Base-by-base conservation (phyloP, 169 alveolate species). In the Plasmodium vinckei region DNA sequence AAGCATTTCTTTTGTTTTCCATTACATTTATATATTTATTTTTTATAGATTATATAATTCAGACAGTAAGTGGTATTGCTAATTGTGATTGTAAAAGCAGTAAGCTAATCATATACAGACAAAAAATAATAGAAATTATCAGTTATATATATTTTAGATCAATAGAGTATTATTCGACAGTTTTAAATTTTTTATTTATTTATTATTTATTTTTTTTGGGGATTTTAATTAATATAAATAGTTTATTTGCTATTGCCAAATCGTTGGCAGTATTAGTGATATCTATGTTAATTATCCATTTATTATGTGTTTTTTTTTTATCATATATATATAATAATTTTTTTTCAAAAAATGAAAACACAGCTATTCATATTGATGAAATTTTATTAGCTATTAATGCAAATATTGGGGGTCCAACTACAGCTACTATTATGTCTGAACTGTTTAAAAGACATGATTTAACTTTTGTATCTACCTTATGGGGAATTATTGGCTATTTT, bases 341-440 rank as follows among this genome's bases (percentile, higher is more conserved):
- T 3, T 9, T 25, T 17, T 27, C 65, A 10, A 64, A 64, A 53
- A 46, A 19, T 42, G 23, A 47, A 27, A 27, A 39, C 59, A 15
- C 63, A 59, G 19, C 33, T 42, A 46, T 77, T 49, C 71, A 49
- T 64, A 44, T 77, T n/a, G 77, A 77, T 54, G 88, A 57, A 51
- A 47, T 77, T 5, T 63, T 77, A 68, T 44, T 64, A 63, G 88
- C 88, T 46, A 64, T 77, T 42, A 77, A 77, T 65, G 87, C 87
- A 73, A 73, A 73, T 54, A 53, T 73, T 27, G 87, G 87, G n/a
- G 87, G 87, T 5, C 87, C 87, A 23, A 73, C 73, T 23, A 53
- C 87, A 39, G 70, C 87, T 73, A 53, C 87, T 3, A 23, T 73
- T 23, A 73, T 73, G 87, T 73, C 87, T 39, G 60, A 73, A 60